Conservation (phyloP, 352 stramenopile species). For the Globisporangium spiculum region DNA sequence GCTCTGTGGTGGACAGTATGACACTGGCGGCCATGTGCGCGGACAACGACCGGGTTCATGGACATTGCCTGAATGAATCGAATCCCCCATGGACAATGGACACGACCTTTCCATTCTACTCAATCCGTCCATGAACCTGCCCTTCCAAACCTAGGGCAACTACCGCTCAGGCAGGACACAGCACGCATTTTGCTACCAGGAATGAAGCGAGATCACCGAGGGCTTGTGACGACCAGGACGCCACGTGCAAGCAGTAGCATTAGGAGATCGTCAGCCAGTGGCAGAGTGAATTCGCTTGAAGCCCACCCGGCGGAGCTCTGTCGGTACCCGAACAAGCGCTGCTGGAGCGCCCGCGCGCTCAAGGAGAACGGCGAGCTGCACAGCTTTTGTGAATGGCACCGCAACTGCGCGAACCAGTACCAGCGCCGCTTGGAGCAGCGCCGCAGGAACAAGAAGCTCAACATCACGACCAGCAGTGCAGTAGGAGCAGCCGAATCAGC, state of each 20-base stretch:
- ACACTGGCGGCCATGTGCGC: conserved; percentile 8
- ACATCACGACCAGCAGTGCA: conserved; percentile 15
- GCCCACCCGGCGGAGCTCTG: conserved; percentile 27
- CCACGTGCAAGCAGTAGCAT: not conserved
- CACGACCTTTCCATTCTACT: not conserved
- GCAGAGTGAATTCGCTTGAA: not conserved
- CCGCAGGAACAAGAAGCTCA: conserved; percentile 27
- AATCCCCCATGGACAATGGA: not conserved
- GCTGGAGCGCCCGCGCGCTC: conserved; percentile 56
- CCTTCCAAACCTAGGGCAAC: not conserved
- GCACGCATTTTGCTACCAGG: too few relatives aligned
- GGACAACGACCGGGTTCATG: not conserved
- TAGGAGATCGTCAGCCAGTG: not conserved
- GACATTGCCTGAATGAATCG: not conserved
- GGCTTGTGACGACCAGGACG: not conserved
- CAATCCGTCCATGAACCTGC: not conserved
- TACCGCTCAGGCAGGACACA: not conserved
- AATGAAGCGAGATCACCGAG: conserved; percentile 16
- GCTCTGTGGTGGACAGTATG: conserved; percentile 7
- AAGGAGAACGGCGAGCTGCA: conserved; percentile 76
- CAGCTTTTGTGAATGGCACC: conserved; percentile 73
- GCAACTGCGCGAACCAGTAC: conserved; percentile 67
- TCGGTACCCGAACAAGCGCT: conserved; percentile 69
- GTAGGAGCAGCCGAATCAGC: conserved; percentile 14
- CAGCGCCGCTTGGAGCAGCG: conserved; percentile 68